A percentile compares a stretch with the other conserved stretches of the same genome.
phyloP scores from a whole-genome alignment of 345 rosid species.

The Ricinus communis region DNA sequence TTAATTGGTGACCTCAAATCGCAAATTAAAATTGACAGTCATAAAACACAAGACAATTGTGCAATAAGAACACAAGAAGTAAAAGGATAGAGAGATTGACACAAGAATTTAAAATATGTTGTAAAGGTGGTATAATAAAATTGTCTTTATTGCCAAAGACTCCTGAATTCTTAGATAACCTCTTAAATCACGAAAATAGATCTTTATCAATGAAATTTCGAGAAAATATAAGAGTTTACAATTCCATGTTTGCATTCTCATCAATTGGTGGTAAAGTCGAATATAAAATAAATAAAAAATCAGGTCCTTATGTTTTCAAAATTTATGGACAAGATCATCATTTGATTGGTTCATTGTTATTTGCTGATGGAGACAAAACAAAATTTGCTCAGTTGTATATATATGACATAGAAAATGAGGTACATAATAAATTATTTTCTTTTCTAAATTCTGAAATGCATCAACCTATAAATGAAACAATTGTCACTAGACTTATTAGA shows the following conservation, averaged over 20 bases:
- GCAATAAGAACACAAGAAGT: too few species aligned
- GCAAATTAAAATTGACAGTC: too few species aligned
- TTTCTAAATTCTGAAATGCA: not conserved
- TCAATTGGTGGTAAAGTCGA: not conserved
- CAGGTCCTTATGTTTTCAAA: not conserved
- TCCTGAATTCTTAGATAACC: too few species aligned
- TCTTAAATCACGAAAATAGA: too few species aligned
- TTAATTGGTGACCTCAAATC: too few species aligned
- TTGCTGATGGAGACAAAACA: not conserved
- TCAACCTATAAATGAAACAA: not conserved
- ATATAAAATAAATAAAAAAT: not conserved
- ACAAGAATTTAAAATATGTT: too few species aligned
- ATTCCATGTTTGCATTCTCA: not conserved
- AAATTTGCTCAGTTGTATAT: not conserved
- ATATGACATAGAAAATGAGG: not conserved
- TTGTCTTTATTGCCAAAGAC: too few species aligned
- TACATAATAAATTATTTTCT: not conserved
- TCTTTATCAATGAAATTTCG: too few species aligned
- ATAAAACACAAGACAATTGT: too few species aligned
- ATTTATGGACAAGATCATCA: not conserved
- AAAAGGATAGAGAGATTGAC: too few species aligned
- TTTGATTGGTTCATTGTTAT: not conserved
- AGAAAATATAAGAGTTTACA: too few species aligned
- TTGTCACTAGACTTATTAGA: not conserved
- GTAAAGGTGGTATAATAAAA: too few species aligned